Evolutionary conservation across 176 grass and related monocot species (phyloP).

Genomic region (Saccharum officinarum): DNA sequence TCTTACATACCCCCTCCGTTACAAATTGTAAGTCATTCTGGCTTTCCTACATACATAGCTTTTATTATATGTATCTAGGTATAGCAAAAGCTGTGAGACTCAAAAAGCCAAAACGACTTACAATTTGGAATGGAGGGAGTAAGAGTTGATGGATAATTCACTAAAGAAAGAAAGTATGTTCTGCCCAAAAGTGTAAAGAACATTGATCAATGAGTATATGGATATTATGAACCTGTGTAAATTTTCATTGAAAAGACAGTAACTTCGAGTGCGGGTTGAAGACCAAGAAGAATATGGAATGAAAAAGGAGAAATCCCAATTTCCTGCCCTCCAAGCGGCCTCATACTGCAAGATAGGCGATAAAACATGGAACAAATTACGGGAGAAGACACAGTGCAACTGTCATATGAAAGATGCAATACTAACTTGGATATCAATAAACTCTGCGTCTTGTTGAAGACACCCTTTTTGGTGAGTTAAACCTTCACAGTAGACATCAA

Average conservation of each 20-base stretch:
- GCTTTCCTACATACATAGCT: not conserved
- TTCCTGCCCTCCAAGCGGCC: conserved; percentile 95
- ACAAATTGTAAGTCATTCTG: not conserved
- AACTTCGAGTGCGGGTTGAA: conserved; percentile 39
- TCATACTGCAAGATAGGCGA: conserved; percentile 62
- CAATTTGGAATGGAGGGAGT: not conserved
- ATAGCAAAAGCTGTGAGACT: not conserved
- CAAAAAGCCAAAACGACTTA: not conserved
- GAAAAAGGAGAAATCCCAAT: conserved; percentile 96
- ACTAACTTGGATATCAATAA: conserved; percentile 87
- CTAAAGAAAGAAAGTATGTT: not conserved
- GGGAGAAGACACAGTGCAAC: not conserved
- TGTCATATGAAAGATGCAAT: conserved; percentile 11
- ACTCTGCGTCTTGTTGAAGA: conserved; percentile 75
- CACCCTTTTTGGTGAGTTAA: conserved; percentile 63
- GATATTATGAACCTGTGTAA: conserved; percentile 74
- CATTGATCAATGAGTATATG: conserved; percentile 10
- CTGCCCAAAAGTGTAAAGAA: not conserved
- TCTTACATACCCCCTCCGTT: not conserved
- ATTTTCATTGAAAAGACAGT: conserved; percentile 78
- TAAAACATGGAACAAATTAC: conserved; percentile 26
- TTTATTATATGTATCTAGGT: not conserved
- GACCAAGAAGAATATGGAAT: conserved; percentile 43
- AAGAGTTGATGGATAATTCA: not conserved
- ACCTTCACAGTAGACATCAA: conserved; percentile 90